phyloP scores from a whole-genome alignment of 2,329 filamentous ascomycete species.

The Fragosphaeria purpurea region DNA sequence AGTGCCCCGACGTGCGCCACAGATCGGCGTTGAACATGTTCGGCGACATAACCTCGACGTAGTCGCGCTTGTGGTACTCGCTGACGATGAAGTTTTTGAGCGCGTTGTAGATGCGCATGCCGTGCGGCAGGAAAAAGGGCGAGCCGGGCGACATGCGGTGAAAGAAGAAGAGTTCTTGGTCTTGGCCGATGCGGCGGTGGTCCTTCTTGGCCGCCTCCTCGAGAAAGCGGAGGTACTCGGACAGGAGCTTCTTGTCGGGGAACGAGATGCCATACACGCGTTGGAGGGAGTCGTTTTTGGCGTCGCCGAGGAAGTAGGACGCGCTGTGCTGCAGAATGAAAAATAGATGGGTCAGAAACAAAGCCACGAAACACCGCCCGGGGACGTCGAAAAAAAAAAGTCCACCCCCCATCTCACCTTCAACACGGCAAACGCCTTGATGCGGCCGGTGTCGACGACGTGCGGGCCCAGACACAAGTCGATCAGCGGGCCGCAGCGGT shows the following conservation, averaged over 20 bases:
- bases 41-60: slow-evolving; percentile 89
- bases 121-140: slow-evolving; percentile 85
- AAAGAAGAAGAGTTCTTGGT: slow-evolving; percentile 98
- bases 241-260: slow-evolving; percentile 90
- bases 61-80: slow-evolving; percentile 88
- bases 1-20: slow-evolving; percentile 94
- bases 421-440: slow-evolving; percentile 91
- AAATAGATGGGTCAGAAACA: too few species aligned
- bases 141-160: slow-evolving; percentile 88
- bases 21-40: slow-evolving; percentile 92
- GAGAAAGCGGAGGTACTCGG: slow-evolving; percentile 87
- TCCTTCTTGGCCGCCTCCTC: slow-evolving; percentile 98
- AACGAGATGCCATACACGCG: slow-evolving; percentile 93
- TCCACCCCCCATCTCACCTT: slow-evolving; percentile 33
- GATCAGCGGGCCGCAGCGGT: slow-evolving; percentile 85
- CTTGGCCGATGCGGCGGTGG: slow-evolving; percentile 84
- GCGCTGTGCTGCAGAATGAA: slow-evolving; percentile 21
- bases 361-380: background rate
- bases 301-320: slow-evolving; percentile 86
- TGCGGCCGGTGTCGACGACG: slow-evolving; percentile 83
- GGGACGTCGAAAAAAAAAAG: too few species aligned
- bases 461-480: slow-evolving; percentile 94
- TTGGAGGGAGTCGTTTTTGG: slow-evolving; percentile 88
- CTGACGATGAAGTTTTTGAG: slow-evolving; percentile 63
- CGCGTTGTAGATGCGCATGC: slow-evolving; percentile 28